These are phyloP conservation scores for Croton laevigatus DNA, from an alignment of 441 rosid genomes.

Conservation along the genomic window DNA sequence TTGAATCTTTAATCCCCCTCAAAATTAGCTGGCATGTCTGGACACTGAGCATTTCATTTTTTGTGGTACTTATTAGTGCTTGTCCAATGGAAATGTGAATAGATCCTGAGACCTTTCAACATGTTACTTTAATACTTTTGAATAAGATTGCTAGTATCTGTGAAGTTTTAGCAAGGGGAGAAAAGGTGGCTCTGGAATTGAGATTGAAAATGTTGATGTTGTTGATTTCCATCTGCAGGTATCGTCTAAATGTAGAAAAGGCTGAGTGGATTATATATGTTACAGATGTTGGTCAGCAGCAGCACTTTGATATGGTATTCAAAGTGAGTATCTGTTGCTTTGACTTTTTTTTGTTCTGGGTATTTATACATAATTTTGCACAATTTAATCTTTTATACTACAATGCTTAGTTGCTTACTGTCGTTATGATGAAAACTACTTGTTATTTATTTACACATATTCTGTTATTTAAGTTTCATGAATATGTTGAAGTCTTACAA, in stretches of 20 bases:
- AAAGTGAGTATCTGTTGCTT: conserved; percentile 45
- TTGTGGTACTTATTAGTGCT: neutral
- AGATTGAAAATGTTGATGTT: conserved; percentile 11
- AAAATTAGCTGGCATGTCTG: neutral
- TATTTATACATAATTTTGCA: conserved; percentile 9
- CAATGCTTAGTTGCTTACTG: neutral
- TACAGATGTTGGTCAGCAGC: conserved; percentile 96
- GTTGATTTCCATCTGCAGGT: conserved; percentile 46
- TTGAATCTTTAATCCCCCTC: too few relatives aligned
- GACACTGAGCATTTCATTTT: neutral
- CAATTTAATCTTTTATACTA: neutral
- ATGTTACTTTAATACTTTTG: neutral
- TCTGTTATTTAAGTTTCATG: neutral
- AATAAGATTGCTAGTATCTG: too few relatives aligned
- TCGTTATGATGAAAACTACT: neutral
- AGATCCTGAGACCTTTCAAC: neutral
- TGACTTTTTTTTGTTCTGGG: conserved; percentile 4
- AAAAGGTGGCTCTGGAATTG: neutral
- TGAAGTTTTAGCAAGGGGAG: neutral
- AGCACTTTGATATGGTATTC: conserved; percentile 88
- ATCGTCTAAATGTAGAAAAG: conserved; percentile 86
- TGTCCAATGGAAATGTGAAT: neutral
- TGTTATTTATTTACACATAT: neutral
- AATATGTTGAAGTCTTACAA: conserved; percentile 7
- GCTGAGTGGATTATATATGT: conserved; percentile 95